These are phyloP conservation scores for Thalassiosira hispida DNA, from an alignment of 352 stramenopile species.

Conservation along the genomic window DNA sequence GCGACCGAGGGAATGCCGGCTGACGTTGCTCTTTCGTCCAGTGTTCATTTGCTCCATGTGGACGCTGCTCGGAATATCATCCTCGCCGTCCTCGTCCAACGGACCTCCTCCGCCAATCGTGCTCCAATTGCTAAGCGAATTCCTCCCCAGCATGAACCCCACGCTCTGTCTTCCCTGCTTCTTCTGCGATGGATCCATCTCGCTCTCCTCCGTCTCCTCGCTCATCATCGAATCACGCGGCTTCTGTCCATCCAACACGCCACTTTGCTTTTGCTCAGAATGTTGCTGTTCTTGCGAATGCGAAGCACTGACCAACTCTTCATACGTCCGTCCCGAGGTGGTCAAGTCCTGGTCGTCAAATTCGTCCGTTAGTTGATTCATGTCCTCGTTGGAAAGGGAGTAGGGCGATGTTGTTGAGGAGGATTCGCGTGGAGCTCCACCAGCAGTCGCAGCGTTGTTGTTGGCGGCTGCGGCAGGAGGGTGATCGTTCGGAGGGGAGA, in stretches of 20 bases:
- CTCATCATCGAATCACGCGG: constrained; percentile 19
- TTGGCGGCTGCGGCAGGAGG: not conserved
- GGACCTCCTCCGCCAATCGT: constrained; percentile 20
- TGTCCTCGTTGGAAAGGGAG: constrained; percentile 47
- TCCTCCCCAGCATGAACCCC: constrained; percentile 40
- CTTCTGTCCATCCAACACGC: not conserved
- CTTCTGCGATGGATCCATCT: constrained; percentile 5
- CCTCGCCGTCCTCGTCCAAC: not conserved
- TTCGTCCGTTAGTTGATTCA: constrained; percentile 15
- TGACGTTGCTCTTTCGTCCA: constrained; percentile 40
- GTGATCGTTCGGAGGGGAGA: not conserved
- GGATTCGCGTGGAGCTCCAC: not conserved
- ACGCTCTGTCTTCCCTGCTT: constrained; percentile 40
- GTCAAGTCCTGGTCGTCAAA: constrained; percentile 31
- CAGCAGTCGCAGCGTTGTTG: not conserved
- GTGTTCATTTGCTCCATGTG: constrained; percentile 42
- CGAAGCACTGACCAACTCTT: constrained; percentile 45
- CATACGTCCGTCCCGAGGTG: constrained; percentile 44
- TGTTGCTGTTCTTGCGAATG: not conserved
- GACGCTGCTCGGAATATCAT: constrained; percentile 25
- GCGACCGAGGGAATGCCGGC: constrained; percentile 11
- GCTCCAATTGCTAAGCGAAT: constrained; percentile 48
- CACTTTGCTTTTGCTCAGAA: not conserved
- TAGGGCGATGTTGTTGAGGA: constrained; percentile 26
- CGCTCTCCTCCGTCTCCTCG: constrained; percentile 16